Base-by-base conservation (phyloP, 129 eudicot species). In the Escallonia rubra region DNA sequence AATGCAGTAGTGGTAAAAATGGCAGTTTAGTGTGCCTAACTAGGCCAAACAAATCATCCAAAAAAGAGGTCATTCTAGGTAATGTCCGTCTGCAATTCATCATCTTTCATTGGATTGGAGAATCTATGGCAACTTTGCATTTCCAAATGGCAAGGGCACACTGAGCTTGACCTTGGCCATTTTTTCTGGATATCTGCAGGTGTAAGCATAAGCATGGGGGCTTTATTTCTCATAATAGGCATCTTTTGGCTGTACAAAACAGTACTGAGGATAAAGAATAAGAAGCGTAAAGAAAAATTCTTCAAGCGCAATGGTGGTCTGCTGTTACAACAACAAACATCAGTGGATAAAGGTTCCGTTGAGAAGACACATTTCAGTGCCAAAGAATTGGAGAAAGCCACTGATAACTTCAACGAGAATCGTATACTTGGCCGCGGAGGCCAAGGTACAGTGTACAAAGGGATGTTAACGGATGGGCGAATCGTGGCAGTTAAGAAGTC, bases 351-450 rank as follows among this genome's bases (percentile, higher is more conserved):
- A 11, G 57, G 57, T 12, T 52, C 57, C 4, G 57, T 51, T 10
- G 34, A 23, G 34, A 23, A 23, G 34, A 46, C 48, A 43, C 23
- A 64, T 34, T 73, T 73, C 53, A 47, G 65, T 39, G 44, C 65
- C 4, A 52, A 48, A 56, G 72, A 73, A 55, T 38, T 72, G 47
- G 57, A 71, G 5, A 62, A 51, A 39, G 76, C 76, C 10, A 61
- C 76, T 4, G 47, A 71, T 57, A 40, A 51, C 13, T 68, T 48
- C 72, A 51, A 68, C 39, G 13, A 12, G 12, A 52, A n/a, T n/a
- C 9, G 57, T 7, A 65, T 72, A 2, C 48, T 72, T 34, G 76
- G 76, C 52, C 68, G 53, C n/a, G 70, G 70, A 5, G 76, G 76
- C 0, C 59, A 41, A 12, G 76, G 76, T 5, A 71, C 69, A 3